Percentiles rank a stretch among this genome's conserved stretches.
Evolutionary conservation across 2,329 filamentous ascomycete genomes (phyloP).

Genomic region (Alternaria sp.): DNA sequence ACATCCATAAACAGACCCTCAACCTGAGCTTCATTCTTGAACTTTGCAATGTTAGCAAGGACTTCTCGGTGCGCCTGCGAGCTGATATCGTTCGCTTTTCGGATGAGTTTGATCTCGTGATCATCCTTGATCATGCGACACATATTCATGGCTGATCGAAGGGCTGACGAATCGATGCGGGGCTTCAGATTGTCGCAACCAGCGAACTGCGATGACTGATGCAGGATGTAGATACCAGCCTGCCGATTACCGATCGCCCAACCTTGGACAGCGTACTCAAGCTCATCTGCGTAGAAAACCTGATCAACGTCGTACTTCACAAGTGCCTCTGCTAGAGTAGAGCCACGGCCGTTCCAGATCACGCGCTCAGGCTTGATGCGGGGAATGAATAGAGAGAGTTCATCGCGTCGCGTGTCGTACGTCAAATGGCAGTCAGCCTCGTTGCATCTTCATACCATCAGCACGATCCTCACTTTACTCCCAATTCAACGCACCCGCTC

Average conservation of each 20-base stretch:
- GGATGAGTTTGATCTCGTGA: constrained; percentile 83
- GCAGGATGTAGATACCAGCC: constrained; percentile 49
- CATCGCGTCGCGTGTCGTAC: constrained; percentile 67
- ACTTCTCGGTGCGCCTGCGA: constrained; percentile 78
- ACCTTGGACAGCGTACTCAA: constrained; percentile 40
- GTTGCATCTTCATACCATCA: constrained; percentile 48
- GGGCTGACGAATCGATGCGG: constrained; percentile 47
- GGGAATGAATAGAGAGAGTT: constrained; percentile 76
- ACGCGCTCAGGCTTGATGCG: constrained; percentile 68
- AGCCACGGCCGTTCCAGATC: constrained; percentile 71
- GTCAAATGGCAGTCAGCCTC: constrained; percentile 64
- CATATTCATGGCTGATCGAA: constrained; percentile 78
- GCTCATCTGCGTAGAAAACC: constrained; percentile 64
- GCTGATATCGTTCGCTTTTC: constrained; percentile 81
- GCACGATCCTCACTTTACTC: constrained; percentile 8
- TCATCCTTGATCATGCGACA: constrained; percentile 83
- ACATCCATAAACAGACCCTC: constrained; percentile 78
- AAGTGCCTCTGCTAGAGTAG: constrained; percentile 68
- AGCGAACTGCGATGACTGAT: constrained; percentile 33
- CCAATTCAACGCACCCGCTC: constrained; percentile 54
- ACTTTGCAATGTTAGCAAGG: constrained; percentile 67
- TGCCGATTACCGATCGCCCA: constrained; percentile 42
- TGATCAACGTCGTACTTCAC: constrained; percentile 73
- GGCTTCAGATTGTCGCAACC: constrained; percentile 20
- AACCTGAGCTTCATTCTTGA: constrained; percentile 81